phyloP scores from a whole-genome alignment of 805 yeast genomes.

The Candida vaughaniae region DNA sequence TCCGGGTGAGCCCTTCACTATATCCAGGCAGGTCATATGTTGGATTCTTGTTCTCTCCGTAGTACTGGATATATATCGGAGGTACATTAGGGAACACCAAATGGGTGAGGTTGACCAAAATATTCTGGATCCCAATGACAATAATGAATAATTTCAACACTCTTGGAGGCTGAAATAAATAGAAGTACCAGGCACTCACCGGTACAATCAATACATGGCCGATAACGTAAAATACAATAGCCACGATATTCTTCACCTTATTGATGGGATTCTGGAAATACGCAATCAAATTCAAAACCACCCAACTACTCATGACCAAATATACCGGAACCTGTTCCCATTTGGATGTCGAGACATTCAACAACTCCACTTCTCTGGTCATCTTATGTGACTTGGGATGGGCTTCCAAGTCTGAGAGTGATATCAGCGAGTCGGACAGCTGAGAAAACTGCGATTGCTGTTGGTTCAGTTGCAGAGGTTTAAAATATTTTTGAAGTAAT shows the following conservation, averaged over 20 bases:
- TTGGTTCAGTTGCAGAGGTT: too few species aligned
- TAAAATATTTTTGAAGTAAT: too few species aligned
- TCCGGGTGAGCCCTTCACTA: conserved; percentile 68
- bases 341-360: too few species aligned
- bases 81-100: conserved; percentile 68
- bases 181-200: conserved; percentile 59
- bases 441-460: too few species aligned
- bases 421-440: too few species aligned
- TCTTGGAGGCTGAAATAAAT: conserved; percentile 68
- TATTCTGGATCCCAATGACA: conserved; percentile 60
- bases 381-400: too few species aligned
- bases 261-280: conserved; percentile 41
- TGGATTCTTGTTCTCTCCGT: conserved; percentile 57
- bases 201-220: conserved; percentile 63
- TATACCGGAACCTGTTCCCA: conserved; percentile 32
- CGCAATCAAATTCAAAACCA: conserved; percentile 47
- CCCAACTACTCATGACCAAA: conserved; percentile 46
- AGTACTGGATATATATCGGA: conserved; percentile 67
- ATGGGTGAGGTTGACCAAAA: conserved; percentile 60
- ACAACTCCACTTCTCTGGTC: too few species aligned
- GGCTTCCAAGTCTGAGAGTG: too few species aligned
- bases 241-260: conserved; percentile 49
- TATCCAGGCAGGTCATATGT: conserved; percentile 61
- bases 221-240: conserved; percentile 64
- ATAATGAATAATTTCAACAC: conserved; percentile 51